Evolutionary conservation across 805 yeast genomes (phyloP), one percentile per base, ranked within the genome.

Genomic region (Metschnikowia chrysomelidarum): DNA sequence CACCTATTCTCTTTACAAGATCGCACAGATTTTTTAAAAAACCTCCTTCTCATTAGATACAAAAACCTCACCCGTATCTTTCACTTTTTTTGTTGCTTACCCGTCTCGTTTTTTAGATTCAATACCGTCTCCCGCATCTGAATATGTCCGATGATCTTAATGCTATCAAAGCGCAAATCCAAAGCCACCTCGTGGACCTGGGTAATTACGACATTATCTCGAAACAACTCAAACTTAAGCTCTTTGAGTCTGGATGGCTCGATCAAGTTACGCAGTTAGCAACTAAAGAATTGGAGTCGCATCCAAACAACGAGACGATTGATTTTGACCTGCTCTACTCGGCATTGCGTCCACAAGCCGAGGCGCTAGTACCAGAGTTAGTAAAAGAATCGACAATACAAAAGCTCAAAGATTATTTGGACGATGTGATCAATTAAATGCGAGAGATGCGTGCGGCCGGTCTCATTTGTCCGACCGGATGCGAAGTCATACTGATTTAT

Each of bases 231-330:
- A 77, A 78, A 47, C 70, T 80, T 36, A 76, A 75, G 50, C 70
- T 89, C 8, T 72, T 78, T 34, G 83, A 84, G 52, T 72, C 82
- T 1, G 96, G 96, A 5, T 89, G 97, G 97, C 78, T 76, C 41
- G 95, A 87, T 48, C 71, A 80, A 36, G 79, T 89, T 18, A 69
- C 76, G 29, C 73, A 71, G 24, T 47, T 82, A 26, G 83, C 94
- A 3, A 57, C 58, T 30, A 52, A 43, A 40, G 73, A 60, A 56
- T 73, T 73, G 52, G 63, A 70, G n/a, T 56, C 62, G 19, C 49
- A 56, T n/a, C 33, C 35, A 4, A 64, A 65, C 16, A 69, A 64
- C 24, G 49, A 43, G 14, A 28, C 36, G 12, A 67, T 75, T 9
- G 79, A 69, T 44, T 80, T 80, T 43, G 75, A 73, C 3, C 67